phyloP scores from a whole-genome alignment of 2,329 filamentous ascomycete genomes.

The Penicillium brevicompactum region DNA sequence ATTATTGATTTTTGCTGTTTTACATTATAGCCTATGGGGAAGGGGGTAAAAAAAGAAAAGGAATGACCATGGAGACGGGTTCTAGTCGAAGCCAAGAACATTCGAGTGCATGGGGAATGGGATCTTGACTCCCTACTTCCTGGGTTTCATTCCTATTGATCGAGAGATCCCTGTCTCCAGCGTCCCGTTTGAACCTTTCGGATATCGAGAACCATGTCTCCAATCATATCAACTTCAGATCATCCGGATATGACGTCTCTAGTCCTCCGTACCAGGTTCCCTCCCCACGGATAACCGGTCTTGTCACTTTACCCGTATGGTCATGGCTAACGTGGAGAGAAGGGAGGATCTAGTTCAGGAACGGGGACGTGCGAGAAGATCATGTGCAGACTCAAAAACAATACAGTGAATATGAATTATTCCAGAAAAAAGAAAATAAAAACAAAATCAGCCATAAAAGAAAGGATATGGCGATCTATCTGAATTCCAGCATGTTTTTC shows the following conservation, averaged over 20 bases:
- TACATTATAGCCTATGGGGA: constrained; percentile 1
- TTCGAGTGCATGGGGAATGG: constrained; percentile 12
- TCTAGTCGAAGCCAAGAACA: constrained; percentile 28
- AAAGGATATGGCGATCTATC: constrained; percentile 11
- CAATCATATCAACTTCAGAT: constrained; percentile 6
- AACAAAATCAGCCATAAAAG: neutral
- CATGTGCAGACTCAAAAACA: constrained; percentile 12
- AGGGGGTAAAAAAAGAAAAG: neutral
- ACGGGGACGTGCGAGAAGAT: constrained; percentile 25
- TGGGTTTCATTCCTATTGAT: constrained; percentile 7
- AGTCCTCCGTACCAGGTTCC: neutral
- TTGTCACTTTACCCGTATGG: neutral
- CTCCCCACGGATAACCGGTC: constrained; percentile 11
- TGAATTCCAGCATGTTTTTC: constrained; percentile 11
- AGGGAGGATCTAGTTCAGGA: constrained; percentile 14
- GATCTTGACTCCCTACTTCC: constrained; percentile 6
- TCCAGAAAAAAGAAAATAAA: constrained; percentile 4
- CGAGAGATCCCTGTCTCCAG: neutral
- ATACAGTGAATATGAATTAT: neutral
- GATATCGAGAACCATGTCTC: neutral
- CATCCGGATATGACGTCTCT: constrained; percentile 20
- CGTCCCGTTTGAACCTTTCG: neutral
- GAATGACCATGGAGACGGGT: constrained; percentile 10
- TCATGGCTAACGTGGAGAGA: neutral
- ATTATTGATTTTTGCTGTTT: constrained; percentile 9